Base-by-base conservation (phyloP, 2,329 filamentous ascomycete genomes). In the Aspergillus sergii region DNA sequence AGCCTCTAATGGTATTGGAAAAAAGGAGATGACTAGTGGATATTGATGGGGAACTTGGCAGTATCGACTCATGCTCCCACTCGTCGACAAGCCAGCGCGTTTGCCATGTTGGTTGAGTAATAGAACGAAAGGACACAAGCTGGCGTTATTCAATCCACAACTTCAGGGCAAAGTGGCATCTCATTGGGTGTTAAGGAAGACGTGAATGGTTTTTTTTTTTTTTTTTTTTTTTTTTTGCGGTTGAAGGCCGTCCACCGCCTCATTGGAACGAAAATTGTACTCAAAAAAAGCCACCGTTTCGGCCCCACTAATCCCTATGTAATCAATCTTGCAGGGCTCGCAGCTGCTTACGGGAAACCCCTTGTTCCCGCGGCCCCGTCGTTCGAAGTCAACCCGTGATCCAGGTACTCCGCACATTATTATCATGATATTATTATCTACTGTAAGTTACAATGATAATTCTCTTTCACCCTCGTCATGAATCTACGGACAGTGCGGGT, bases 231-330 rank as follows among this genome's bases (percentile, higher is more conserved):
- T 26, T 45, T 19, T 50, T 50, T 28, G 26, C 46, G 26, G 46
- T 30, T 19, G 7, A 50, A 56, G 45, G 36, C 43, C 32, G 51
- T 58, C 62, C 62, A 62, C 64, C 59, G 58, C 55, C 48, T 58
- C 11, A 53, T 65, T 60, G 58, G 57, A 64, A 66, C 46, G 46
- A 50, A 50, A 50, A n/a, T 50, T 50, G 46, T 50, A 50, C 26
- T 50, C 26, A 16, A 30, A 61, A 28, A 61, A 68, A 68, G 66
- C 68, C 68, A 69, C 67, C 57, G 60, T 50, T 66, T 66, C 41
- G 54, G 54, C 64, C 62, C 68, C 69, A 69, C 68, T 58, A 53
- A 63, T 69, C 68, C 68, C 69, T 71, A 66, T 65, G 69, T 72
- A 50, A 50, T 50, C 46, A 72, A 72, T 72, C 69, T 71, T 71